Conservation (phyloP, 306 rosid species). For the Vigna angularis region DNA sequence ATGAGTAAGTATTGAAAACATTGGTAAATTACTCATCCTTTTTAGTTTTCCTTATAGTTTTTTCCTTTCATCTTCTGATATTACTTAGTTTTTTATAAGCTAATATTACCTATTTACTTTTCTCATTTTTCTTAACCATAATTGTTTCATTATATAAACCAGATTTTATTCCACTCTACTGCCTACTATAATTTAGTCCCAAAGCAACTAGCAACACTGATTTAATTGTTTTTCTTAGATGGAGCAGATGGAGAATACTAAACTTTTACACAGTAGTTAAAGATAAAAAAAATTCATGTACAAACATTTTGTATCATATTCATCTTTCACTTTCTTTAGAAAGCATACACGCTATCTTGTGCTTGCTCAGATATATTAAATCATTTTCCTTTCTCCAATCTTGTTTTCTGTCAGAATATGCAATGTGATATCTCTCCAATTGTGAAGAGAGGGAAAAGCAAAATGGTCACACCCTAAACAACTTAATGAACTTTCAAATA, state of each 20-base stretch:
- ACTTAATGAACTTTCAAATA: not conserved
- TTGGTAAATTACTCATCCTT: not conserved
- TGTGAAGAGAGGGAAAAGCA: not conserved
- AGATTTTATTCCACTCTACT: not conserved
- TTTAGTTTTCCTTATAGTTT: not conserved
- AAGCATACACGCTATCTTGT: too few species aligned
- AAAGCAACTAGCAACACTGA: not conserved
- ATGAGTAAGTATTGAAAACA: too few species aligned
- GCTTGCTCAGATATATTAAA: too few species aligned
- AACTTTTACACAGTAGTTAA: not conserved
- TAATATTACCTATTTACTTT: not conserved
- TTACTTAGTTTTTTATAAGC: too few species aligned
- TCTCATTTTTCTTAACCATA: not conserved
- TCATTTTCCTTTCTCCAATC: not conserved
- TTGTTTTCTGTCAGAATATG: not conserved
- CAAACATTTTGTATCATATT: too few species aligned
- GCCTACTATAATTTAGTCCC: not conserved
- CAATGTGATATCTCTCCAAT: not conserved
- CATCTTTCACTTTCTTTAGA: too few species aligned
- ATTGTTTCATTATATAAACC: not conserved
- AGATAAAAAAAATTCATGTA: not conserved
- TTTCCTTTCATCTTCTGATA: not conserved
- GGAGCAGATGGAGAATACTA: not conserved
- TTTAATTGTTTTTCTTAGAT: not conserved
- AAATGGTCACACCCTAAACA: not conserved